A percentile compares a stretch with the other conserved stretches of the same genome.
These are phyloP conservation scores for Pelagomonas calceolata DNA, from an alignment of 108 stramenopile species.

Conservation along the genomic window DNA sequence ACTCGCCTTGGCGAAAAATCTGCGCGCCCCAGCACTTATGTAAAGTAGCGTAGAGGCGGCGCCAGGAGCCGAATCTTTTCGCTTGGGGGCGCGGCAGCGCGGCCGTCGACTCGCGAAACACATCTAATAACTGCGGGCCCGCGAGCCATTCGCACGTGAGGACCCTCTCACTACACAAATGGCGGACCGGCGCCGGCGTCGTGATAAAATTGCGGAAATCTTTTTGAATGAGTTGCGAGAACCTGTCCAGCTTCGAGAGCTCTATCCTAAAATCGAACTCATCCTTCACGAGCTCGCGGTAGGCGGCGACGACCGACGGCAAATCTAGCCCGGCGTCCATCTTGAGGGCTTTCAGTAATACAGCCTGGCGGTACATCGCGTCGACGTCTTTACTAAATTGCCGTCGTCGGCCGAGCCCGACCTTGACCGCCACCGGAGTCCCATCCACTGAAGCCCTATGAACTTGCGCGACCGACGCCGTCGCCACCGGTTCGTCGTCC, in stretches of 20 bases:
- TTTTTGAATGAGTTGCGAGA: slow-evolving; percentile 43
- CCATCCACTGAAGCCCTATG: slow-evolving; percentile 75
- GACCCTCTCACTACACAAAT: slow-evolving; percentile 51
- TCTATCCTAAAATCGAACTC: slow-evolving; percentile 61
- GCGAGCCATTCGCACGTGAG: slow-evolving; percentile 64
- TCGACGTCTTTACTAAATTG: slow-evolving; percentile 75
- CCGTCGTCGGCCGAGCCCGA: slow-evolving; percentile 77
- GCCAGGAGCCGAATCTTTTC: slow-evolving; percentile 9
- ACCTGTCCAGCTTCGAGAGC: slow-evolving; percentile 46
- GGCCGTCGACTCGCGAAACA: slow-evolving; percentile 55
- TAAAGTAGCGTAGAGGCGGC: no score
- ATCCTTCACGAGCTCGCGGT: slow-evolving; percentile 13
- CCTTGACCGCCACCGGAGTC: slow-evolving; percentile 82
- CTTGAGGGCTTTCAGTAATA: slow-evolving; percentile 40
- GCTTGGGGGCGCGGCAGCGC: slow-evolving; percentile 56
- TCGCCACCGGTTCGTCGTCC: slow-evolving; percentile 69
- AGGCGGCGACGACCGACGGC: slow-evolving; percentile 34
- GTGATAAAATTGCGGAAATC: slow-evolving; percentile 43
- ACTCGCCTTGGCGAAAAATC: slow-evolving; percentile 43
- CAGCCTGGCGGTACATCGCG: slow-evolving; percentile 32
- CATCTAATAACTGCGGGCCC: slow-evolving; percentile 52
- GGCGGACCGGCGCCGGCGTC: slow-evolving; percentile 41
- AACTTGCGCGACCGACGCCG: slow-evolving; percentile 85
- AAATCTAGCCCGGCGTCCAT: slow-evolving; percentile 45
- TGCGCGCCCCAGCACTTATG: no score